A percentile compares a stretch with the other conserved stretches of the same genome.
Evolutionary conservation across 352 stramenopile species (phyloP).

Genomic region (Phytophthora pseudosyringae): DNA sequence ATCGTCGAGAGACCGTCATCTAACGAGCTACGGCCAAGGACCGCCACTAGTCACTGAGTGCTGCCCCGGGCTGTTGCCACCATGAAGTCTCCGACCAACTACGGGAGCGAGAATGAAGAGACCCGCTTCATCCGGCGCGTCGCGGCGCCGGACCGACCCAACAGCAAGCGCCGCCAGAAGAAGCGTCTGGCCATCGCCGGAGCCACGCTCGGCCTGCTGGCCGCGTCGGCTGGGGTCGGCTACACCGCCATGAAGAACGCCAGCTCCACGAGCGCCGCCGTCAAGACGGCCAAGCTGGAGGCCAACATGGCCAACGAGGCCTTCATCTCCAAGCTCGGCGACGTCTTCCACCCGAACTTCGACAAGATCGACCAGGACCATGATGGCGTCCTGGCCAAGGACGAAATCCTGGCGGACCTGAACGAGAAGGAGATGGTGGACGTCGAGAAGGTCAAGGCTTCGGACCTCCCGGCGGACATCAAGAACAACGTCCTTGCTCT

Average conservation of each 20-base stretch:
- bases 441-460: constrained; percentile 17
- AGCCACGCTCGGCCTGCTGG: constrained; percentile 52
- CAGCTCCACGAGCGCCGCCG: constrained; percentile 1
- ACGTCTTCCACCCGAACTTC: constrained; percentile 52
- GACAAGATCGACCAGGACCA: constrained; percentile 41
- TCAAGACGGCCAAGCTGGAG: constrained; percentile 21
- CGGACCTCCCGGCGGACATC: constrained; percentile 22
- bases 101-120: constrained; percentile 72
- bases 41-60: constrained; percentile 29
- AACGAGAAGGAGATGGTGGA: constrained; percentile 26
- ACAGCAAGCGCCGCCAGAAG: constrained; percentile 52
- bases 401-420: constrained; percentile 22
- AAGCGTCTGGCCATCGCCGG: constrained; percentile 55
- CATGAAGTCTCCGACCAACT: constrained; percentile 72
- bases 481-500: constrained; percentile 26
- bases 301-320: constrained; percentile 22
- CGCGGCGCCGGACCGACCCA: constrained; percentile 51
- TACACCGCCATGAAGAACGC: constrained; percentile 44
- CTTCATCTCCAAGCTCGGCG: constrained; percentile 43
- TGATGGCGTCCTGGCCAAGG: constrained; percentile 27
- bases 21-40: constrained; percentile 9
- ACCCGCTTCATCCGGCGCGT: constrained; percentile 65
- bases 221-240: constrained; percentile 47
- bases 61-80: constrained; percentile 15
- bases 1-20: constrained; percentile 15